Conservation (phyloP, 2,329 filamentous ascomycete species). For the Sclerotinia spermophila region DNA sequence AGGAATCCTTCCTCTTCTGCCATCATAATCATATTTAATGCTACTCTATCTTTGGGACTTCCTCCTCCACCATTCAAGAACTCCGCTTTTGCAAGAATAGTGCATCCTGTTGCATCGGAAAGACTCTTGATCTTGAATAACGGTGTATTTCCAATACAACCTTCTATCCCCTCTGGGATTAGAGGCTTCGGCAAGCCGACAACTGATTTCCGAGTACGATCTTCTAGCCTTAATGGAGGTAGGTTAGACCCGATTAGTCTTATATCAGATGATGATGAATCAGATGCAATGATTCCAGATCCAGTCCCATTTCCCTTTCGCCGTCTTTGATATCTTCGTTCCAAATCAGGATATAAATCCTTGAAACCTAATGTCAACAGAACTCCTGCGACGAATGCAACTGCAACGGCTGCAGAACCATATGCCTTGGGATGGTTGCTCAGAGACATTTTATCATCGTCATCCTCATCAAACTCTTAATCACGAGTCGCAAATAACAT, state of each 20-base stretch:
- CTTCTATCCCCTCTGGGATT: conserved; percentile 79
- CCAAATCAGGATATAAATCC: conserved; percentile 73
- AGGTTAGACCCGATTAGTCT: conserved; percentile 33
- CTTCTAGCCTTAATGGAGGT: conserved; percentile 51
- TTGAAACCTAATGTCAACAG: conserved; percentile 74
- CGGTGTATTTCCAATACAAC: conserved; percentile 89
- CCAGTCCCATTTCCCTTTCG: conserved; percentile 27
- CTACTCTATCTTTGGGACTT: conserved; percentile 92
- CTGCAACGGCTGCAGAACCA: conserved; percentile 61
- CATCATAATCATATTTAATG: conserved; percentile 78
- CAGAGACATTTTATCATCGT: conserved; percentile 49
- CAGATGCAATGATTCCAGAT: conserved; percentile 15
- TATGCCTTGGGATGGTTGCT: conserved; percentile 60
- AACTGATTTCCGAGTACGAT: conserved; percentile 46
- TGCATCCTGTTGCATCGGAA: conserved; percentile 80
- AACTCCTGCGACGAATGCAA: conserved; percentile 75
- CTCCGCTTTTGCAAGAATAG: conserved; percentile 91
- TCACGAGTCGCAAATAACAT: background rate
- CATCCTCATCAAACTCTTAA: conserved; percentile 19
- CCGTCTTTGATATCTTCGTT: conserved; percentile 56
- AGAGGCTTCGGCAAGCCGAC: conserved; percentile 24
- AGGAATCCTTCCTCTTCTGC: conserved; percentile 77
- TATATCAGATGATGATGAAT: conserved; percentile 24
- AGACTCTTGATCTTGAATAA: conserved; percentile 82
- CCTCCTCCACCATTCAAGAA: conserved; percentile 93